Conservation (phyloP, 163 green algal species). For the Chlorella variabilis region DNA sequence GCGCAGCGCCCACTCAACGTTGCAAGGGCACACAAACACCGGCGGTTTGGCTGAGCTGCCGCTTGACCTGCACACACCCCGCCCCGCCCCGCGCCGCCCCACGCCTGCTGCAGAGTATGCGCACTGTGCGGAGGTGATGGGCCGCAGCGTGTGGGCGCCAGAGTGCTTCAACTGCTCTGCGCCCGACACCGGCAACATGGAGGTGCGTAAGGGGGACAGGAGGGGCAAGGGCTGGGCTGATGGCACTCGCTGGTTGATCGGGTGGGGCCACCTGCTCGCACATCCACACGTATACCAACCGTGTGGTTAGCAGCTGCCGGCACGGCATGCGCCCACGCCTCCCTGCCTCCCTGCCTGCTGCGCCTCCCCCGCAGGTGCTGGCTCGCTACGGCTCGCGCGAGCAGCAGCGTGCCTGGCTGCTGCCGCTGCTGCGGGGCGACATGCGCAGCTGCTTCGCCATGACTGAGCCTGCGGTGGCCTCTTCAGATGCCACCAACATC, state of each 20-base stretch:
- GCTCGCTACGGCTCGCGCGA: constrained; percentile 80
- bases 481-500: constrained; percentile 98
- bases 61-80: too few species aligned
- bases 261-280: too few species aligned
- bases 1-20: too few species aligned
- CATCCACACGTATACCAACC: too few species aligned
- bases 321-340: too few species aligned
- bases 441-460: constrained; percentile 98
- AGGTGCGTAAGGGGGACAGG: constrained; percentile 47
- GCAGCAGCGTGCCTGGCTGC: constrained; percentile 93
- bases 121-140: constrained; percentile 88
- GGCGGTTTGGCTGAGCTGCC: too few species aligned
- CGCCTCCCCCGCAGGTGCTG: constrained; percentile 46
- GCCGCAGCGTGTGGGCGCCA: constrained; percentile 77
- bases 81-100: too few species aligned
- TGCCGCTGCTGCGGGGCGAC: constrained; percentile 91
- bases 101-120: constrained; percentile 88
- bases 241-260: not conserved
- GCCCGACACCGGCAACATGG: constrained; percentile 96
- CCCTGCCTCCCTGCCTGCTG: not conserved
- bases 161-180: constrained; percentile 99
- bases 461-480: constrained; percentile 97
- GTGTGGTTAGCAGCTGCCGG: too few species aligned
- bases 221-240: too few species aligned
- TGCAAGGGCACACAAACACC: too few species aligned